Base-by-base conservation (phyloP, 352 stramenopile species). In the Globisporangium alternatum region DNA sequence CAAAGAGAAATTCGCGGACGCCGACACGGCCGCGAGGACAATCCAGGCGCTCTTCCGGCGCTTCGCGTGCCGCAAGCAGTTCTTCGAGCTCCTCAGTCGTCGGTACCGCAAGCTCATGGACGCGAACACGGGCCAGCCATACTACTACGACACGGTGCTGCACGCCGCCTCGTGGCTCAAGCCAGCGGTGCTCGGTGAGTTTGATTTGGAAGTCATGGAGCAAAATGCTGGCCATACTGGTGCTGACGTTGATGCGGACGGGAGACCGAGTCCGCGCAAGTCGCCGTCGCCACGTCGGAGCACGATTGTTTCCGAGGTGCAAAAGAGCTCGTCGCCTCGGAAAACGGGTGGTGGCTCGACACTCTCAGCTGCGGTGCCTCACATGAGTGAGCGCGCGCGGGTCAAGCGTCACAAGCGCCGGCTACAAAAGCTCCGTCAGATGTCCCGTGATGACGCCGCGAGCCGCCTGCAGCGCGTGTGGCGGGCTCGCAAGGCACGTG, bases 61-160 rank as follows among this genome's bases (percentile, higher is more conserved):
- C 31, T 89, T 77, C 59, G 67, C 59, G 25, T 77, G 56, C 41
- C 77, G 83, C 0, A 75, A 83, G 48, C 63, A 62, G 52, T 56
- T 86, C 17, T 71, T 83, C 22, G 71, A 86, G 17, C 28, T 77
- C 35, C 51, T 88, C 9, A 61, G 68, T 19, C 78, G 65, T 1
- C 77, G 79, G 19, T 90, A 91, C 62, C 67, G 75, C n/a, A 91
- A 91, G 65, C 56, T 86, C 25, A 21, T 86, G 37, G 83, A 91
- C 52, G 52, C 73, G 0, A 60, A 47, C n/a, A 78, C 75, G 0
- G 63, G 67, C 1, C 57, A 70, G 37, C 41, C 74, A 9, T 91
- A 90, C 61, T 91, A 91, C 72, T 91, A 91, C 70, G 83, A 91
- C 65, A 74, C 69, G 21, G 70, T 85, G 0, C 58, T 61, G 9